phyloP scores from a whole-genome alignment of 768 basidiomycete genomes.

The Suillus paluster region DNA sequence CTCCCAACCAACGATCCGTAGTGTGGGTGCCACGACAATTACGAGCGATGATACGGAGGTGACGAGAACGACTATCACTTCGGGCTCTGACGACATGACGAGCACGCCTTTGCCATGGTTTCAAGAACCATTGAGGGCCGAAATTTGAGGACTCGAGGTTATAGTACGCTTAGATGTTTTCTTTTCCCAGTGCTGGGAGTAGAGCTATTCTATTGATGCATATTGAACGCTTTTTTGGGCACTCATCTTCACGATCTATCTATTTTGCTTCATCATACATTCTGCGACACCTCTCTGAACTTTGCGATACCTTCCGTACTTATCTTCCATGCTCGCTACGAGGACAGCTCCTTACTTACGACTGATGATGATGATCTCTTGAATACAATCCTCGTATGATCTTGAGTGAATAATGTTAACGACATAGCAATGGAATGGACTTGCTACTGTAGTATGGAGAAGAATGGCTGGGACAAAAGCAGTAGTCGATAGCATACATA shows the following conservation, averaged over 20 bases:
- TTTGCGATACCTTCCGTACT: constrained; percentile 14
- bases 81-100: constrained; percentile 3
- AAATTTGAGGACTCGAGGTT: neutral
- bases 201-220: neutral
- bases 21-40: constrained; percentile 32
- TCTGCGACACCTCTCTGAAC: constrained; percentile 9
- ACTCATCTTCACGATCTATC: neutral
- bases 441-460: too few relatives aligned
- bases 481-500: too few relatives aligned
- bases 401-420: neutral
- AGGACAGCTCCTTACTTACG: constrained; percentile 1
- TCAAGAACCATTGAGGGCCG: neutral
- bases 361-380: constrained; percentile 1
- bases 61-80: constrained; percentile 26
- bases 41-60: constrained; percentile 35
- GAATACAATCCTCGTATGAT: neutral
- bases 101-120: neutral
- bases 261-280: neutral
- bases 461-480: too few relatives aligned
- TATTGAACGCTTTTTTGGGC: neutral
- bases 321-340: neutral
- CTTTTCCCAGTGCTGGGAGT: constrained; percentile 5
- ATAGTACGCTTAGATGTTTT: neutral
- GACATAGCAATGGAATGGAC: too few relatives aligned
- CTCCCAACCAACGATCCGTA: constrained; percentile 35